Evolutionary conservation across 768 basidiomycete species (phyloP).

Genomic region (Goffeauzyma gilvescens): DNA sequence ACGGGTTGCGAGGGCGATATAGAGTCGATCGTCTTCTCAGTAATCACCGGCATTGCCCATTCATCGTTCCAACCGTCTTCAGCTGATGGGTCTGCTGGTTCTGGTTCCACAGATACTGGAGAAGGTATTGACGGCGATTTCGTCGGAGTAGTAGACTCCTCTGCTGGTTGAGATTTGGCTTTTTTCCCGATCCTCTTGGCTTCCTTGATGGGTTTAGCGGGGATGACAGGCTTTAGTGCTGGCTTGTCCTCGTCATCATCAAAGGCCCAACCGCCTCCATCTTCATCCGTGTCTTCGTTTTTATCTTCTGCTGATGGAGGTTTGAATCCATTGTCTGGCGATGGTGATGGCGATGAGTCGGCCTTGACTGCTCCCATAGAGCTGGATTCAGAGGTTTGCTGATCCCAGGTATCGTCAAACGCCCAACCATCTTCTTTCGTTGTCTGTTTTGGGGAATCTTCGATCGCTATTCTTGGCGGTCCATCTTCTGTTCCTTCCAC

Average conservation of each 20-base stretch:
- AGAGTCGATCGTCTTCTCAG: background rate
- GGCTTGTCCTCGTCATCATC: slow-evolving; percentile 2
- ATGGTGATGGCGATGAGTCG: background rate
- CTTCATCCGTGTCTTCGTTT: background rate
- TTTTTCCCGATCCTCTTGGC: slow-evolving; percentile 11
- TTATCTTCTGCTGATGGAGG: background rate
- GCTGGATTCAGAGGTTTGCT: background rate
- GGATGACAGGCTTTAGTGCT: background rate
- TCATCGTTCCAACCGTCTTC: background rate
- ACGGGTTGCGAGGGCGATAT: background rate
- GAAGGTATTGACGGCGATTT: background rate
- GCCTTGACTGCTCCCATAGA: background rate
- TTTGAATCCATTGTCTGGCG: too few relatives aligned
- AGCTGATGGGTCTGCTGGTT: background rate
- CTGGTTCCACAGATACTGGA: background rate
- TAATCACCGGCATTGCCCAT: background rate
- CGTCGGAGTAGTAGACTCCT: background rate
- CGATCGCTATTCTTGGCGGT: background rate
- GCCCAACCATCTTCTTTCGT: slow-evolving; percentile 7
- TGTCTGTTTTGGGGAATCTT: background rate
- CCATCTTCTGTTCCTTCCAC: background rate
- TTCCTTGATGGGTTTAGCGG: slow-evolving; percentile 9
- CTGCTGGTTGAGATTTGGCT: background rate
- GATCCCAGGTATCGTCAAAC: slow-evolving; percentile 6
- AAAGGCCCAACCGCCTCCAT: slow-evolving; percentile 6